Evolutionary conservation across 2,329 filamentous ascomycete genomes (phyloP), one percentile per base, ranked within the genome.

Genomic region (Penicillium sp.): DNA sequence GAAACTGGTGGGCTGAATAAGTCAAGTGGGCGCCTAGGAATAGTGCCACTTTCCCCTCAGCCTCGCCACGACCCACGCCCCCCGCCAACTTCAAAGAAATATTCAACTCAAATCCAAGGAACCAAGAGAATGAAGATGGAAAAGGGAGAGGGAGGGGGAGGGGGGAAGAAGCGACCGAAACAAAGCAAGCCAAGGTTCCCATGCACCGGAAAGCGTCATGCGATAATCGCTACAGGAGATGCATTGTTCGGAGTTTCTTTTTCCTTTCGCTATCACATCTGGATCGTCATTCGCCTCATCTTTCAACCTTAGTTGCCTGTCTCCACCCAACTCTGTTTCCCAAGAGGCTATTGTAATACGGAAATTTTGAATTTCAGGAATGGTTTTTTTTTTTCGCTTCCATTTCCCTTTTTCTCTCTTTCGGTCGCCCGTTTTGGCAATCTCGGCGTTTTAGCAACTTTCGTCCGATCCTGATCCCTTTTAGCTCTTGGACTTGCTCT

Each of bases 391-490:
- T 35, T 28, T 36, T 21, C 13, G 23, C 29, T 36, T 41, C 23
- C 18, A 26, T 33, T 33, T 25, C 14, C 20, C 21, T 33, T 34
- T 14, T 13, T n/a, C 18, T 6, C 17, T 20, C n/a, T 29, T 28
- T 36, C 25, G 21, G 25, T 28, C 15, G 25, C 36, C 41, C 39
- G 43, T 49, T 50, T 46, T 47, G 40, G 45, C 49, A 49, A n/a
- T 36, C 45, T 53, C 53, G 51, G 51, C 49, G 45, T 56, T n/a
- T 56, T 49, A 49, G 41, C 47, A 55, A 52, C 33, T 41, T 55
- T 45, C 51, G 45, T 44, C 42, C 51, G 49, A 48, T 50, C 48
- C 39, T 46, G 41, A 27, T 38, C 39, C 43, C 41, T 47, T 25
- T 25, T 7, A 11, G 21, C 11, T 25, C 21, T 11, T 25, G 7